phyloP scores from a whole-genome alignment of 495 filamentous ascomycete species.

The Oidiodendron maius region DNA sequence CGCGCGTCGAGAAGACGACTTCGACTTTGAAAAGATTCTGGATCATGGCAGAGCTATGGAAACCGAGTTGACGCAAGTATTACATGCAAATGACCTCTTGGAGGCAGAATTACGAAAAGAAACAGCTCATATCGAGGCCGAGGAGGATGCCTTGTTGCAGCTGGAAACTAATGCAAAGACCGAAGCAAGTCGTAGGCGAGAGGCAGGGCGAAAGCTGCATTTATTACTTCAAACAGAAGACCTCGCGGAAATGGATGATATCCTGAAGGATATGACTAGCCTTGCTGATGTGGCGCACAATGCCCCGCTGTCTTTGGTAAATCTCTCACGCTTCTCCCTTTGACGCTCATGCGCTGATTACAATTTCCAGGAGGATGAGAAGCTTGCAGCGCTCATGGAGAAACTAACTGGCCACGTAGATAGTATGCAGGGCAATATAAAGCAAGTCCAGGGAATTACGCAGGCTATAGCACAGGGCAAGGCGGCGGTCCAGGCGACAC shows the following conservation, averaged over 20 bases:
- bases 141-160: conserved; percentile 40
- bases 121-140: conserved; percentile 42
- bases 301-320: neutral
- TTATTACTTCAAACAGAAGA: conserved; percentile 18
- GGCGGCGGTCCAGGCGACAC: conserved; percentile 34
- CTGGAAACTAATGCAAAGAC: conserved; percentile 50
- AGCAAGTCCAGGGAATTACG: conserved; percentile 43
- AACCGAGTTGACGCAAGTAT: conserved; percentile 41
- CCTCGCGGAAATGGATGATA: conserved; percentile 11
- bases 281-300: conserved; percentile 12
- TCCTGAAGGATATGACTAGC: conserved; percentile 23
- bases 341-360: neutral
- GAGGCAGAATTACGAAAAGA: conserved; percentile 49
- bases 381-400: conserved; percentile 26
- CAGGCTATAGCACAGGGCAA: conserved; percentile 46
- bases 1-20: conserved; percentile 40
- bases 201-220: conserved; percentile 35
- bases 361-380: conserved; percentile 23
- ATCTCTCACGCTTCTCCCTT: neutral
- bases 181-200: conserved; percentile 38
- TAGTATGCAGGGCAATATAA: conserved; percentile 49
- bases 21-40: conserved; percentile 54
- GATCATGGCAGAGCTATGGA: conserved; percentile 51
- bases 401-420: conserved; percentile 51
- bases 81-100: conserved; percentile 49